Evolutionary conservation across 2,329 filamentous ascomycete genomes (phyloP).

Genomic region (Huntiella omanensis): DNA sequence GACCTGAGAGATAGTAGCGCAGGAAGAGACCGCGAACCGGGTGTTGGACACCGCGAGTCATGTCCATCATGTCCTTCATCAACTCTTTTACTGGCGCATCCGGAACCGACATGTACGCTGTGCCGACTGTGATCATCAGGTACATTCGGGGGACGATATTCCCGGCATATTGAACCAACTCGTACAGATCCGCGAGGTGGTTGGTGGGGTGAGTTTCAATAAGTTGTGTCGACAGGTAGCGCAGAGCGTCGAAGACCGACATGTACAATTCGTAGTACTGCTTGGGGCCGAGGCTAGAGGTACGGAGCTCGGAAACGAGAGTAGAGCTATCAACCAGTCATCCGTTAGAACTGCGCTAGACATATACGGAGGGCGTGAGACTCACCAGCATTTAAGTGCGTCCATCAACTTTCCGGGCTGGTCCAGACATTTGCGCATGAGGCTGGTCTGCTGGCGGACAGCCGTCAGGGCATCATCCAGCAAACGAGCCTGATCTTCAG

Average conservation of each 20-base stretch:
- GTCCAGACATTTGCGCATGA: conserved; percentile 97
- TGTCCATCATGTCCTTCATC: conserved; percentile 99
- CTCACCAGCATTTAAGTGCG: conserved; percentile 94
- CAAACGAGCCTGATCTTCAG: conserved; percentile 74
- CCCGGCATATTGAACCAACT: conserved; percentile 92
- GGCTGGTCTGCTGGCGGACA: conserved; percentile 86
- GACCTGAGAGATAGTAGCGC: conserved; percentile 87
- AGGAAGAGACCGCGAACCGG: conserved; percentile 88
- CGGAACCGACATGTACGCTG: conserved; percentile 96
- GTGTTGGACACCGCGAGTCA: conserved; percentile 95
- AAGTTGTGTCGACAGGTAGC: conserved; percentile 88
- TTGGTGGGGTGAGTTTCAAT: conserved; percentile 96
- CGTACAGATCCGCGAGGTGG: conserved; percentile 93
- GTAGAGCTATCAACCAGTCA: conserved; percentile 52
- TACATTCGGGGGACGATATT: conserved; percentile 95
- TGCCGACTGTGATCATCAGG: conserved; percentile 97
- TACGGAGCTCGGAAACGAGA: conserved; percentile 92
- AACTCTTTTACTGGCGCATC: conserved; percentile 98
- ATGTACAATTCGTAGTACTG: conserved; percentile 99
- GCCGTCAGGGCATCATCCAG: conserved; percentile 93
- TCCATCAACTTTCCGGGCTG: conserved; percentile 98
- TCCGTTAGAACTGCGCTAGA: neutral
- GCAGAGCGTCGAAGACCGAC: conserved; percentile 93
- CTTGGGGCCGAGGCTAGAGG: conserved; percentile 91
- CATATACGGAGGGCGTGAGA: too few species aligned